These are phyloP conservation scores for Phialocephala sp. DNA, from an alignment of 2,329 filamentous ascomycete genomes.

Conservation along the genomic window DNA sequence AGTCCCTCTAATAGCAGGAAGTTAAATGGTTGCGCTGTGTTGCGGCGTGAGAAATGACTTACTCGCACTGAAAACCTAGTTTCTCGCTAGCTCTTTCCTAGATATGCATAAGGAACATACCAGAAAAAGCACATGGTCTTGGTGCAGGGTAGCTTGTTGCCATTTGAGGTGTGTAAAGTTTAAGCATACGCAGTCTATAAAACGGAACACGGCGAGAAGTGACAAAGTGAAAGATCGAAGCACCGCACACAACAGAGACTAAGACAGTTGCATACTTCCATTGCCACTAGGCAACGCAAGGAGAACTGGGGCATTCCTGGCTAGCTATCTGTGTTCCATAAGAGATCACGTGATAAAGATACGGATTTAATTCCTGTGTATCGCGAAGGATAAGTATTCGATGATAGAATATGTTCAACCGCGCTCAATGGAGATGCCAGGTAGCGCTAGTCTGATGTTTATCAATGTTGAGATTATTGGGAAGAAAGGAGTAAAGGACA, in stretches of 20 bases:
- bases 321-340: background rate
- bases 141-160: background rate
- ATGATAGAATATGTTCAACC: too few species aligned
- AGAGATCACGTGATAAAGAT: background rate
- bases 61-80: constrained; percentile 23
- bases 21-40: background rate
- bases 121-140: constrained; percentile 12
- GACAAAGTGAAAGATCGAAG: background rate
- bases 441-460: too few species aligned
- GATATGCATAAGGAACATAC: background rate
- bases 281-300: constrained; percentile 12
- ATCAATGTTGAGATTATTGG: too few species aligned
- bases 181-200: background rate
- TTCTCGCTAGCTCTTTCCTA: background rate
- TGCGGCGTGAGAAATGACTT: background rate
- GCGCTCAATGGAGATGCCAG: too few species aligned
- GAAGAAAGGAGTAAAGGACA: too few species aligned
- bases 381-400: background rate
- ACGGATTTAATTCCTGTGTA: background rate
- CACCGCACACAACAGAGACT: background rate
- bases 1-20: background rate
- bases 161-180: background rate
- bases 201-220: background rate
- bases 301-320: constrained; percentile 9
- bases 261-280: background rate